Conservation (phyloP, 306 rosid genomes). For the Oemleria cerasiformis region DNA sequence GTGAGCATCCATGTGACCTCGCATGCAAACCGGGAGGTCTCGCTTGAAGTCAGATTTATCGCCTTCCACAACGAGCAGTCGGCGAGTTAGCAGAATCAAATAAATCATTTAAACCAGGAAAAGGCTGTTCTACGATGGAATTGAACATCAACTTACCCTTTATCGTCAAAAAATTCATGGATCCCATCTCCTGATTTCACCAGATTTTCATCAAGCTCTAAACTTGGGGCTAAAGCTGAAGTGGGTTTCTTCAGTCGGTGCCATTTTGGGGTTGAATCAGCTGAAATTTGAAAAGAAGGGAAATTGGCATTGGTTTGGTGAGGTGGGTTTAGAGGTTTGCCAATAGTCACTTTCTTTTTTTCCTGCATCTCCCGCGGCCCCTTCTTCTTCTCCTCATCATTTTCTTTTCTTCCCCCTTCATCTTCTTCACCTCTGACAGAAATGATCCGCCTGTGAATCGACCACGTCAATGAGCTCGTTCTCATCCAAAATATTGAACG, state of each 20-base stretch:
- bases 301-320: slow-evolving; percentile 31
- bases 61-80: too few relatives aligned
- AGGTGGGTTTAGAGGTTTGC: slow-evolving; percentile 29
- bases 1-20: too few relatives aligned
- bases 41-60: too few relatives aligned
- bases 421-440: too few relatives aligned
- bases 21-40: too few relatives aligned
- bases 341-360: too few relatives aligned
- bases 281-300: slow-evolving; percentile 38
- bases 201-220: slow-evolving; percentile 22
- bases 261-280: slow-evolving; percentile 25
- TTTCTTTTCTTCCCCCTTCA: too few relatives aligned
- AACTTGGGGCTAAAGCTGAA: slow-evolving; percentile 25
- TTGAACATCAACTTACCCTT: slow-evolving; percentile 60
- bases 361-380: too few relatives aligned
- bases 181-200: slow-evolving; percentile 27
- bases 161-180: slow-evolving; percentile 57
- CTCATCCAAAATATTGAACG: too few relatives aligned
- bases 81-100: slow-evolving; percentile 60
- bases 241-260: slow-evolving; percentile 31
- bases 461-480: too few relatives aligned
- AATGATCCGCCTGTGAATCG: too few relatives aligned
- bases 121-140: slow-evolving; percentile 56
- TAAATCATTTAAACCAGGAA: slow-evolving; percentile 46
- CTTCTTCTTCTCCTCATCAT: too few relatives aligned